Conservation (phyloP, 2,329 filamentous ascomycete species). For the Epichloe coenophiala region DNA sequence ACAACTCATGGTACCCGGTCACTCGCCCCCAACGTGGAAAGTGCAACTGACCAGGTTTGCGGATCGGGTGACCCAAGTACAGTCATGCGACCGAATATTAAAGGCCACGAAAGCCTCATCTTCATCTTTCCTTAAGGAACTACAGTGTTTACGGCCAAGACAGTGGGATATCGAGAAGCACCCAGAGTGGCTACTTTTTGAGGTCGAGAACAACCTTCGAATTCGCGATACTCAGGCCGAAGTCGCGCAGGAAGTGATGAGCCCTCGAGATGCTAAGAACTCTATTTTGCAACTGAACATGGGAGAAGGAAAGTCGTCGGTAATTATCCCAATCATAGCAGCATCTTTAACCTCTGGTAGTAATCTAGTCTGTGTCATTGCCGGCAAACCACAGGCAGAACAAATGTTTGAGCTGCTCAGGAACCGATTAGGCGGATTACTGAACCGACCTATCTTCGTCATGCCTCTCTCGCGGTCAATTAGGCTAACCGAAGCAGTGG, state of each 20-base stretch:
- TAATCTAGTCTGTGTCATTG: no score
- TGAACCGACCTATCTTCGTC: no score
- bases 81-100: slow-evolving; percentile 11
- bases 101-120: slow-evolving; percentile 1
- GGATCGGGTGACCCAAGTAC: neutral
- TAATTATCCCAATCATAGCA: no score
- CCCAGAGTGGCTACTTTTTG: slow-evolving; percentile 48
- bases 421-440: no score
- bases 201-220: slow-evolving; percentile 46
- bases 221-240: slow-evolving; percentile 44
- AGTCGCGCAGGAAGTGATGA: slow-evolving; percentile 42
- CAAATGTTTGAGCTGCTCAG: no score
- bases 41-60: slow-evolving; percentile 11
- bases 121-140: neutral
- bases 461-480: no score
- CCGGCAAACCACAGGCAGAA: no score
- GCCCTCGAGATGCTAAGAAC: slow-evolving; percentile 24
- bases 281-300: slow-evolving; percentile 52
- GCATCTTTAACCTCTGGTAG: no score
- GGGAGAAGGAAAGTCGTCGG: slow-evolving; percentile 44
- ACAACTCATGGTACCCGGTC: neutral
- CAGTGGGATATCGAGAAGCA: slow-evolving; percentile 8
- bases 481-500: no score
- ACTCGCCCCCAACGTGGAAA: neutral
- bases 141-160: neutral